A percentile compares a stretch with the other conserved stretches of the same genome.
phyloP scores from a whole-genome alignment of 768 basidiomycete genomes.

The Lentinus tigrinus region DNA sequence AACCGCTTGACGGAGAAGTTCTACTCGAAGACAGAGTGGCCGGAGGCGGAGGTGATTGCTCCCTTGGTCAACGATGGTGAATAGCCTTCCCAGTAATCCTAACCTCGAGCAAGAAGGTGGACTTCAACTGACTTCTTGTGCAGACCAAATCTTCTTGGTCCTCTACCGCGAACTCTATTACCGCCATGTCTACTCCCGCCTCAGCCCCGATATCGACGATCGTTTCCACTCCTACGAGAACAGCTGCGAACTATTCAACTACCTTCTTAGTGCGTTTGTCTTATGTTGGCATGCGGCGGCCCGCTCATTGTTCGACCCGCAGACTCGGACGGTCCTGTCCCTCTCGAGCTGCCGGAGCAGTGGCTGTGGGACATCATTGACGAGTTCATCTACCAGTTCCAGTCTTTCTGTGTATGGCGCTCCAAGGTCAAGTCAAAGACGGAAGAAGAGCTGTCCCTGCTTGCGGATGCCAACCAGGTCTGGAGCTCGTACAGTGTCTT shows the following conservation, averaged over 20 bases:
- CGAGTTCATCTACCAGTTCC: slow-evolving; percentile 98
- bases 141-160: slow-evolving; percentile 93
- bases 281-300: background rate
- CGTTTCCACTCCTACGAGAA: slow-evolving; percentile 98
- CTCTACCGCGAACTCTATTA: slow-evolving; percentile 96
- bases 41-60: slow-evolving; percentile 93
- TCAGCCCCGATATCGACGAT: slow-evolving; percentile 95
- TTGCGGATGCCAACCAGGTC: slow-evolving; percentile 79
- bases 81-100: slow-evolving; percentile 18
- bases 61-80: slow-evolving; percentile 90
- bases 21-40: slow-evolving; percentile 94
- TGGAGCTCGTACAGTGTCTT: slow-evolving; percentile 99
- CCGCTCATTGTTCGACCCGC: background rate
- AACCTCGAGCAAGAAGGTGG: background rate
- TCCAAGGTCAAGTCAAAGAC: slow-evolving; percentile 81
- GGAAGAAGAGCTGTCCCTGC: slow-evolving; percentile 83
- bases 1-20: slow-evolving; percentile 95
- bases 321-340: slow-evolving; percentile 94
- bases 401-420: slow-evolving; percentile 91
- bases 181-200: slow-evolving; percentile 92
- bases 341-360: slow-evolving; percentile 92
- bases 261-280: slow-evolving; percentile 75
- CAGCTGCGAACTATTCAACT: slow-evolving; percentile 98
- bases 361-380: slow-evolving; percentile 99
- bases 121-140: background rate